Evolutionary conservation across 805 yeast genomes (phyloP).

Genomic region (Cyberlindnera maritima): DNA sequence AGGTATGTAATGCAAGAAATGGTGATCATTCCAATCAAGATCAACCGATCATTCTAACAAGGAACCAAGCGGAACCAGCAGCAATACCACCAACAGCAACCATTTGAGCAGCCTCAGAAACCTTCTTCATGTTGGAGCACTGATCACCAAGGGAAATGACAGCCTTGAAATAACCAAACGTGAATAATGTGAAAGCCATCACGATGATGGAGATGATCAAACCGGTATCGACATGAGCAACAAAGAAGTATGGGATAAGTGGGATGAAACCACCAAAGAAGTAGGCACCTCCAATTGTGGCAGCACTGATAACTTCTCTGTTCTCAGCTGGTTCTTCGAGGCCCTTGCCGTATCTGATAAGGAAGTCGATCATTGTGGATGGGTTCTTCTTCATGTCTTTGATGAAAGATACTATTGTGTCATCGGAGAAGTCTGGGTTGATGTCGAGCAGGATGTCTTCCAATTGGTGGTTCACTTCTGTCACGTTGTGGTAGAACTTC

Average conservation of each 20-base stretch:
- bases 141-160: constrained; percentile 80
- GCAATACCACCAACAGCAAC: constrained; percentile 94
- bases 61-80: constrained; percentile 94
- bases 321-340: constrained; percentile 93
- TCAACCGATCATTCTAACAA: constrained; percentile 73
- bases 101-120: constrained; percentile 87
- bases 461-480: constrained; percentile 68
- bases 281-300: constrained; percentile 87
- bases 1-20: not conserved
- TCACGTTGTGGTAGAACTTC: constrained; percentile 62
- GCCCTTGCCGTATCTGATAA: constrained; percentile 87
- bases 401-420: constrained; percentile 69
- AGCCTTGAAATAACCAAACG: constrained; percentile 86
- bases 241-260: constrained; percentile 85
- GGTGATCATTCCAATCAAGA: not conserved
- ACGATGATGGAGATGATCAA: constrained; percentile 69
- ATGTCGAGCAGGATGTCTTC: constrained; percentile 78
- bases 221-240: constrained; percentile 71
- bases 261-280: constrained; percentile 93
- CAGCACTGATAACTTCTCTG: constrained; percentile 82
- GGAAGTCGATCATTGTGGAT: constrained; percentile 76
- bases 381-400: constrained; percentile 79
- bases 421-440: constrained; percentile 53
- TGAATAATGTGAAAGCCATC: constrained; percentile 82
- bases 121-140: constrained; percentile 55